Base-by-base conservation (phyloP, 164 flowering plant species). In the Nymphaea colorata region DNA sequence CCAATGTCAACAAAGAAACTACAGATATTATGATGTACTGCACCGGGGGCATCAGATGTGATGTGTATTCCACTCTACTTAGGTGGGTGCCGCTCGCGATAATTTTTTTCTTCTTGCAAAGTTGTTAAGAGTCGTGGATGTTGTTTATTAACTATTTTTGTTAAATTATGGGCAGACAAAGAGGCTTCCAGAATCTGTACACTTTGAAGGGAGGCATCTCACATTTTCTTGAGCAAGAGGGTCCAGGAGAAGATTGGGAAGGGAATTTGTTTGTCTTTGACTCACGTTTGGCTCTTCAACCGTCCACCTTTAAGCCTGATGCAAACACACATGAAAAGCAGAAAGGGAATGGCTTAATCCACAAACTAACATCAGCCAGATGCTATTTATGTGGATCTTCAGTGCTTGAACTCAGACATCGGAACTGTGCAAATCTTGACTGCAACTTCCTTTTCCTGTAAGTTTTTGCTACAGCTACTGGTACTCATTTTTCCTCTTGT, bases 31-130 rank as follows among this genome's bases (percentile, higher is more conserved):
- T 94, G 79, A 94, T 94, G 98, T 94, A 94, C 72, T 94, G 98
- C 73, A 91, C 97, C 1, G 98, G 98, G 72, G 97, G 98, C 18
- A 94, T 94, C 67, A 90, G 97, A 4, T 91, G 98, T 69, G 97
- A 94, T 69, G 87, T 94, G 42, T 94, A 94, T 81, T 94, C 98
- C 43, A 75, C 91, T 55, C 84, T 94, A 57, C 86, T 94, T 53
- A 89, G 96, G 98, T 80, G 5, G 53, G 53, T 45, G 11, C 53
- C 2, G 7, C 11, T 5, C 53, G 11, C 11, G 11, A 45, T 45
- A 45, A 5, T 5, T 45, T 45, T 45, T 45, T 45, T 10, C 11
- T 45, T 5, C 11, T 45, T 45, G 53, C n/a, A n/a, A 45, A 45
- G 11, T 45, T 45, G 53, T 45, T 45, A 45, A 10, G 11, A 5